A percentile compares a stretch with the other conserved stretches of the same genome.
Conservation (phyloP, 2,329 filamentous ascomycete species). For the Blastomyces silverae region DNA sequence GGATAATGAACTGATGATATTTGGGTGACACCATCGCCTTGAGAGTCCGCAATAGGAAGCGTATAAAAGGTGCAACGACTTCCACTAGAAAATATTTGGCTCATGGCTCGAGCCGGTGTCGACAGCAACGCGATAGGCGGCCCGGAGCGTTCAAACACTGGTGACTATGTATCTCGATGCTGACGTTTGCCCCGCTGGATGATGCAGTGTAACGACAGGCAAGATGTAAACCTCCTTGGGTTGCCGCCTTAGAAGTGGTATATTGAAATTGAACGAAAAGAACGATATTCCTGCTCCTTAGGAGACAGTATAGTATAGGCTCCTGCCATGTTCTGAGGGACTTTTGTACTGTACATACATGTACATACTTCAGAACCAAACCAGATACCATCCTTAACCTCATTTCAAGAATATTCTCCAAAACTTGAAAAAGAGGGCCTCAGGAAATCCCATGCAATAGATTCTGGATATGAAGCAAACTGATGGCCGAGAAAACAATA, state of each 20-base stretch:
- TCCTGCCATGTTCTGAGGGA: background rate
- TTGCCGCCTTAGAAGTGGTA: background rate
- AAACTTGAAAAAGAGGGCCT: no score
- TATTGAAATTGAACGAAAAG: background rate
- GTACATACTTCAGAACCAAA: background rate
- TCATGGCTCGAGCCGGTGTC: background rate
- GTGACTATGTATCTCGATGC: background rate
- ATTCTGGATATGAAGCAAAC: no score
- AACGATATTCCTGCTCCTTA: background rate
- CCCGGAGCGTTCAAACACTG: background rate
- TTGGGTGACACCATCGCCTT: no score
- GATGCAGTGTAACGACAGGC: background rate
- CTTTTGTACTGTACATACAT: no score
- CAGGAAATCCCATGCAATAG: no score
- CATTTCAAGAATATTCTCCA: background rate
- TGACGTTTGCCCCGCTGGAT: background rate
- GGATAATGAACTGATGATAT: no score
- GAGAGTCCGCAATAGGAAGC: no score
- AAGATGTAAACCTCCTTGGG: background rate
- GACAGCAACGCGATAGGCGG: background rate
- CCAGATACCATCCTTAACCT: background rate
- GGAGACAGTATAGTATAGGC: background rate
- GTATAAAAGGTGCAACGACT: no score
- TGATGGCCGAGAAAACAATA: no score
- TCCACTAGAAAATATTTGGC: background rate